Evolutionary conservation across 1,139 yeast genomes (phyloP).

Genomic region (Yamadazyma jaroonii): DNA sequence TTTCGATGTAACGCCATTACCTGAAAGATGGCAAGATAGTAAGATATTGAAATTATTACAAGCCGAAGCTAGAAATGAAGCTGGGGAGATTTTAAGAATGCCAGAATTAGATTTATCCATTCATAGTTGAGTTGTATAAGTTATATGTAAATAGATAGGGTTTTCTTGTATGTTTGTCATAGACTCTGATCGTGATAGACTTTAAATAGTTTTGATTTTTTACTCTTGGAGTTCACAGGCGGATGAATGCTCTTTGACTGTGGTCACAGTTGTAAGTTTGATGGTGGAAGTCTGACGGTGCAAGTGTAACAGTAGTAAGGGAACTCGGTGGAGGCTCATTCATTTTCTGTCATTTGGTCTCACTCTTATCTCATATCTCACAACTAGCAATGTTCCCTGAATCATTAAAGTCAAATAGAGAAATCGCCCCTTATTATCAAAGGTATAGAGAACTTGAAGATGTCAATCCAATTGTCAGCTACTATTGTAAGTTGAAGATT

Average conservation of each 20-base stretch:
- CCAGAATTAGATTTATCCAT: constrained; percentile 44
- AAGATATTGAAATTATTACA: constrained; percentile 64
- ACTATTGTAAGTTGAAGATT: constrained; percentile 59
- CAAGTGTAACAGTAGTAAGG: too few relatives aligned
- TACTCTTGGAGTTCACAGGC: too few relatives aligned
- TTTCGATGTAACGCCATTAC: constrained; percentile 76
- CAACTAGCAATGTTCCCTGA: constrained; percentile 12
- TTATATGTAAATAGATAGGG: too few relatives aligned
- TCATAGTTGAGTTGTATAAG: too few relatives aligned
- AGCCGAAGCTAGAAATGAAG: constrained; percentile 70
- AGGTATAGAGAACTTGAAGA: constrained; percentile 51
- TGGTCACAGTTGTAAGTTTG: too few relatives aligned
- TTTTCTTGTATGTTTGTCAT: too few relatives aligned
- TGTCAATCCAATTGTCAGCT: constrained; percentile 54
- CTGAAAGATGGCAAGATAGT: constrained; percentile 77
- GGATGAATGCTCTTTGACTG: too few relatives aligned
- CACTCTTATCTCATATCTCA: neutral
- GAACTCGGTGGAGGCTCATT: too few relatives aligned
- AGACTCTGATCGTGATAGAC: too few relatives aligned
- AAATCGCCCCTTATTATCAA: constrained; percentile 34
- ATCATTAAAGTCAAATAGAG: constrained; percentile 20
- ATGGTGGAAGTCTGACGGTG: too few relatives aligned
- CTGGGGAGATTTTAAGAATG: constrained; percentile 78
- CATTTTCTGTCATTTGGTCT: neutral
- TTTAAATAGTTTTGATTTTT: too few relatives aligned